Evolutionary conservation across 192 early-diverging fungal species (phyloP), one percentile per base, ranked within the genome.

Genomic region (Geranomyces variabilis): DNA sequence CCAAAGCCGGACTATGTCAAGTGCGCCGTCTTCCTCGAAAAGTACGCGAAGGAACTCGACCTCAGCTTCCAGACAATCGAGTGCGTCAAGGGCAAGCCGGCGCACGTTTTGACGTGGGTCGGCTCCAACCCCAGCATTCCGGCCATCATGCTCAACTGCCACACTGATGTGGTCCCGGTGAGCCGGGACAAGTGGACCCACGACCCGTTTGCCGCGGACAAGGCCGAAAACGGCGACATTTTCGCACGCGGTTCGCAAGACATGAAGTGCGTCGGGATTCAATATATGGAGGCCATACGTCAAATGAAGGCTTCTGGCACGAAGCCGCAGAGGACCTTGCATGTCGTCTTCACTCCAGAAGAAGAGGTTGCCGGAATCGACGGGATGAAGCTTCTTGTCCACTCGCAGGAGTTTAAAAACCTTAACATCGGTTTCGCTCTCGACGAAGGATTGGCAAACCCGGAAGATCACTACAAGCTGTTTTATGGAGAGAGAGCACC

Each of bases 121-220:
- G 92, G 93, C 13, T 76, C 63, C 1, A 74, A 88, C 33, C 87
- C 89, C 8, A 48, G 34, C 1, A 73, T 88, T 60, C 81, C 86
- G 55, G 76, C 86, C 43, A 69, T 96, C 21, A 75, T 93, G 41
- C 89, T 94, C 69, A 94, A 94, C 86, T 89, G 89, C 57, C 94
- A 96, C 80, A 91, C 88, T 10, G 94, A 96, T 75, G 94, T 96
- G 0, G 94, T 96, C 29, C 94, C 94, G n/a, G 92, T 93, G 66
- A 91, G 88, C 62, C 43, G 69, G 66, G 88, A 90, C 46, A 79
- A 81, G 74, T 96, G 94, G 94, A 88, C 79, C 10, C 78, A 88
- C 55, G 84, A 86, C 59, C 91, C 94, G 7, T 94, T 96, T 75
- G 89, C 82, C 7, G 94, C 91, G 12, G 74, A 69, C 41, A 90